Evolutionary conservation across 1,139 yeast species (phyloP), one percentile per base, ranked within the genome.

Genomic region (Debaryomyces coudertii): DNA sequence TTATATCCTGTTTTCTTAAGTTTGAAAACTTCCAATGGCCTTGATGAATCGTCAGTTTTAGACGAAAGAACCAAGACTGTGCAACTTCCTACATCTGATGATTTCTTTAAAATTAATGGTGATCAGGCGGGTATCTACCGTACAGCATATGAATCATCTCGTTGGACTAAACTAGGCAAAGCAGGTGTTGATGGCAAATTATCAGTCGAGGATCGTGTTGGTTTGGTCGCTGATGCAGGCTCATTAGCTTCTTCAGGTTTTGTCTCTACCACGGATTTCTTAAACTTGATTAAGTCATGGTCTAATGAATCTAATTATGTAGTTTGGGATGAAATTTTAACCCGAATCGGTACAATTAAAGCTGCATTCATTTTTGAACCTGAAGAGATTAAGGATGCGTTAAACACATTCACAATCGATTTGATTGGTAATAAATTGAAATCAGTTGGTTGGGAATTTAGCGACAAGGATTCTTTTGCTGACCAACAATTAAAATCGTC

Each of bases 1-100:
- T 66, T 90, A 47, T 93, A 86, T 66, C 97, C 98, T 33, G 87
- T 90, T 28, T 89, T 90, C 68, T 77, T 93, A 55, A 87, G 87
- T 6, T 73, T 92, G 55, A 86, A 82, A 62, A 86, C 95, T 16
- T 75, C 80, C 35, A 63, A 68, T 9, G 90, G 90, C 40, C 73
- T 84, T 45, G 89, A 87, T 62, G 84, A 84, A 54, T 71, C 85
- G 1, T 61, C 80, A 37, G 82, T 80, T 22, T 76, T 88, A 56
- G 74, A 76, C 52, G 65, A 72, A 42, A 80, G 93, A 67, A 73
- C 80, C 43, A 73, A 71, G 46, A 70, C 77, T 7, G 54, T 84
- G 53, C 67, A 72, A 45, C 54, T 83, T 45, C 62, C 73, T 40
- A 68, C 65, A 14, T 56, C 68, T 7, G 70, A 76, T 51, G 82